A percentile compares a stretch with the other conserved stretches of the same genome.
These are phyloP conservation scores for Salix viminalis DNA, from an alignment of 345 rosid genomes.

Conservation along the genomic window DNA sequence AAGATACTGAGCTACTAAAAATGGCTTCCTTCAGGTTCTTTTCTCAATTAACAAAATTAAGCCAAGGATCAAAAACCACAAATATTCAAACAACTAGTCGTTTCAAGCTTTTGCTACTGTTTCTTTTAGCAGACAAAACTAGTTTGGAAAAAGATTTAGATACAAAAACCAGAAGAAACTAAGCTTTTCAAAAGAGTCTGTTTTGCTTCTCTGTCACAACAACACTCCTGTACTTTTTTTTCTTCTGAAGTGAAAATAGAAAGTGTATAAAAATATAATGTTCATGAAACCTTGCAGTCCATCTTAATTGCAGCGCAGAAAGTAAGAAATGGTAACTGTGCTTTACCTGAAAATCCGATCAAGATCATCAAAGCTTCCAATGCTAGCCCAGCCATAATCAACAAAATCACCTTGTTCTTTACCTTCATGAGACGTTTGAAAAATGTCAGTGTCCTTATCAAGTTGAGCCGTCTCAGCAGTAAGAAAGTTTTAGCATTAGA, in stretches of 20 bases:
- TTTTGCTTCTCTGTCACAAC: neutral
- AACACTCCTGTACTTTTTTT: neutral
- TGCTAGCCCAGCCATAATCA: conserved; percentile 84
- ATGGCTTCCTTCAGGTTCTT: neutral
- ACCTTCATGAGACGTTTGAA: conserved; percentile 48
- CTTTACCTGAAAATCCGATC: conserved; percentile 88
- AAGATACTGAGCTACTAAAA: neutral
- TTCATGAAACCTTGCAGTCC: neutral
- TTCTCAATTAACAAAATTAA: neutral
- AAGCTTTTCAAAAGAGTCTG: neutral
- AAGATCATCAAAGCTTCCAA: conserved; percentile 96
- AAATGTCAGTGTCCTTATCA: conserved; percentile 49
- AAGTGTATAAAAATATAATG: neutral
- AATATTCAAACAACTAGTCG: neutral
- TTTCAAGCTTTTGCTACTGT: neutral
- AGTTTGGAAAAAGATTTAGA: neutral
- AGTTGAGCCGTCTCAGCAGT: conserved; percentile 46
- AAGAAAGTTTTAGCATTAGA: conserved; percentile 32
- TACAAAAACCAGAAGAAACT: neutral
- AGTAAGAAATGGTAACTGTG: conserved; percentile 11
- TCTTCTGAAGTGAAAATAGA: neutral
- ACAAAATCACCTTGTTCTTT: conserved; percentile 73
- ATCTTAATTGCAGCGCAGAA: conserved; percentile 2
- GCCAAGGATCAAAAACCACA: neutral
- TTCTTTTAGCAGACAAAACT: neutral